Evolutionary conservation across 2,329 filamentous ascomycete genomes (phyloP), one percentile per base, ranked within the genome.

Genomic region (Xylariomycetidae sp.): DNA sequence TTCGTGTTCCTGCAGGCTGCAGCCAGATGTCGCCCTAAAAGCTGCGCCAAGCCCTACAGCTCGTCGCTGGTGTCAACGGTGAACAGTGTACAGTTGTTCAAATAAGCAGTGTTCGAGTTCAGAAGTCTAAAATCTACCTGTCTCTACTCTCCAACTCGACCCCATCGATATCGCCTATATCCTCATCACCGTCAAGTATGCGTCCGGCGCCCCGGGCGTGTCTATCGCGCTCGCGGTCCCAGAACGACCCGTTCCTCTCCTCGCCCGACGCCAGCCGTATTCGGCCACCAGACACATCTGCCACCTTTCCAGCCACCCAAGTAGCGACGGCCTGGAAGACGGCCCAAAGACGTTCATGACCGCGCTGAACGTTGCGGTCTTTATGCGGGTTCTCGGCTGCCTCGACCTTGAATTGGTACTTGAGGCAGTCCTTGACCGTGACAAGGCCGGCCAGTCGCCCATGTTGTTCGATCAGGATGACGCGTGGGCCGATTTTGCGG

Each of bases 391-490:
- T 80, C 60, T 92, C 88, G 25, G 83, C 78, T 7, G 85, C 85
- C 59, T 98, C 92, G 1, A 85, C 86, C 65, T 92, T 93, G 74
- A 96, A 95, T 59, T 98, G 90, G 53, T 94, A 96, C 57, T 92
- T 94, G 35, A 98, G 66, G 48, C 92, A 96, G 57, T 98, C 92
- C 59, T 98, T 98, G 42, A 95, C 85, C 0, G 92, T 98, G 1
- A 98, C 85, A 0, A 98, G 70, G 0, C 92, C 92, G 0, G 75
- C 76, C 2, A 98, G 71, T 31, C 77, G 76, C 10, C 92, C 92
- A 38, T 85, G 83, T 54, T 95, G 83, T 58, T 98, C 92, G 24
- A 95, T 82, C 4, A 98, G 71, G 31, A 98, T 90, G 5, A 95
- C 88, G 2, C 92, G 77, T 0, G 90, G 92, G 0, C 92, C 92